phyloP scores from a whole-genome alignment of 495 filamentous ascomycete genomes.

The Clohesyomyces aquaticus region DNA sequence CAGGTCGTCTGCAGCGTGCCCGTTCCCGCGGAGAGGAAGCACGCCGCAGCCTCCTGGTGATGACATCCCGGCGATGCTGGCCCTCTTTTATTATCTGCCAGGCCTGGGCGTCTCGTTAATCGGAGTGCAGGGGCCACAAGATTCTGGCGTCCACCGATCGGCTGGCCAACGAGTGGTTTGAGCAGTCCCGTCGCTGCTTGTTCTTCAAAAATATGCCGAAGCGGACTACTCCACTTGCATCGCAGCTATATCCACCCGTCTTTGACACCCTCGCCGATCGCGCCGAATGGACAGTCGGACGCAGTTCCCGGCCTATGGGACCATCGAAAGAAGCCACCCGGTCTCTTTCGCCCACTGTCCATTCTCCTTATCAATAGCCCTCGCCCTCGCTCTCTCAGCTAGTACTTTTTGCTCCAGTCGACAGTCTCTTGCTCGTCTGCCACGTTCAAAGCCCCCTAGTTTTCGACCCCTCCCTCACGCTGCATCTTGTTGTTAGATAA shows the following conservation, averaged over 20 bases:
- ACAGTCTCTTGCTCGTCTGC: too few species aligned
- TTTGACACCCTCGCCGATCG: conserved; percentile 2
- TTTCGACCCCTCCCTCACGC: background rate
- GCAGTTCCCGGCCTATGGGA: background rate
- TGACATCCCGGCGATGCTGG: background rate
- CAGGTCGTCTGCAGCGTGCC: too few species aligned
- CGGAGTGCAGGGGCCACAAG: conserved; percentile 8
- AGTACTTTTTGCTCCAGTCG: background rate
- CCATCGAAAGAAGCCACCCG: background rate
- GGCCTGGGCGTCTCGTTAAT: conserved; percentile 8
- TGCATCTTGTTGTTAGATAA: conserved; percentile 20
- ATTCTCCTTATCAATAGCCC: background rate
- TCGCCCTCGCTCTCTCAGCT: background rate
- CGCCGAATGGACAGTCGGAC: background rate
- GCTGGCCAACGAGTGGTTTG: background rate
- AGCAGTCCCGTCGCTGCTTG: background rate
- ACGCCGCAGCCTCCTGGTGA: background rate
- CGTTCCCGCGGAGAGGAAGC: too few species aligned
- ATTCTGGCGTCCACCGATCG: conserved; percentile 12
- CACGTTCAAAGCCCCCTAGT: background rate
- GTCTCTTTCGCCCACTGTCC: background rate
- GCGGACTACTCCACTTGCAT: too few species aligned
- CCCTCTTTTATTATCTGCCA: background rate
- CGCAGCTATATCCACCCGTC: background rate
- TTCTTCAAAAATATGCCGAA: background rate